These are phyloP conservation scores for Hypericum androsaemum DNA, from an alignment of 345 rosid genomes.

Conservation along the genomic window DNA sequence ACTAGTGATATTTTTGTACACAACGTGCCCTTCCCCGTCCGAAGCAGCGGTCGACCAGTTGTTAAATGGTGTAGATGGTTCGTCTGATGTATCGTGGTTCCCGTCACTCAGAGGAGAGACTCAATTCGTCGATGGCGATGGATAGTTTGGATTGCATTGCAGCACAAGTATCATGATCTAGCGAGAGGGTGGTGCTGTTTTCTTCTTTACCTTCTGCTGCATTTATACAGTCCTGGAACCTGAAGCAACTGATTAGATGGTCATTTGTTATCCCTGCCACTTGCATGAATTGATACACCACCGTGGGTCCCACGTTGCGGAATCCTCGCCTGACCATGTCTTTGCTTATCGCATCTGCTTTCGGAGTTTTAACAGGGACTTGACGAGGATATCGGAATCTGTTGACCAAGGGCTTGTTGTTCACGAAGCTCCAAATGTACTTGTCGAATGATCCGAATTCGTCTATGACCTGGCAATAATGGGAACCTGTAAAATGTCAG, in stretches of 20 bases:
- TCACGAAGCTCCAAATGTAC: constrained; percentile 93
- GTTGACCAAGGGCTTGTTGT: constrained; percentile 64
- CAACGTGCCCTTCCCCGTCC: constrained; percentile 14
- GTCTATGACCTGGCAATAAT: constrained; percentile 59
- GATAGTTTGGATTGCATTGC: constrained; percentile 29
- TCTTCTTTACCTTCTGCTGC: constrained; percentile 35
- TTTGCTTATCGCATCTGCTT: constrained; percentile 87
- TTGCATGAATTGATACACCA: constrained; percentile 90
- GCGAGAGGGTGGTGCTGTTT: constrained; percentile 14
- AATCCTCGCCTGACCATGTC: constrained; percentile 92
- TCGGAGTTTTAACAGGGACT: constrained; percentile 79
- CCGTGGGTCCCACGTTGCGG: constrained; percentile 79
- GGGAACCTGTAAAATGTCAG: constrained; percentile 43
- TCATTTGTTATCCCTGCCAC: constrained; percentile 72
- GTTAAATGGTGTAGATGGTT: constrained; percentile 7
- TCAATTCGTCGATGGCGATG: constrained; percentile 38
- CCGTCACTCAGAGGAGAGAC: constrained; percentile 37
- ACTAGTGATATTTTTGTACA: constrained; percentile 28
- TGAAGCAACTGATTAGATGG: constrained; percentile 77
- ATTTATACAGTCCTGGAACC: constrained; percentile 64
- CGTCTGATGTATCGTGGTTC: not conserved
- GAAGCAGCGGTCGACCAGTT: constrained; percentile 11
- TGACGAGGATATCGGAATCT: constrained; percentile 75
- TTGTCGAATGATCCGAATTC: constrained; percentile 81
- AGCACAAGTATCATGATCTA: constrained; percentile 12